phyloP scores from a whole-genome alignment of 1,284 basidiomycete genomes.

The Ustanciosporium gigantosporum region DNA sequence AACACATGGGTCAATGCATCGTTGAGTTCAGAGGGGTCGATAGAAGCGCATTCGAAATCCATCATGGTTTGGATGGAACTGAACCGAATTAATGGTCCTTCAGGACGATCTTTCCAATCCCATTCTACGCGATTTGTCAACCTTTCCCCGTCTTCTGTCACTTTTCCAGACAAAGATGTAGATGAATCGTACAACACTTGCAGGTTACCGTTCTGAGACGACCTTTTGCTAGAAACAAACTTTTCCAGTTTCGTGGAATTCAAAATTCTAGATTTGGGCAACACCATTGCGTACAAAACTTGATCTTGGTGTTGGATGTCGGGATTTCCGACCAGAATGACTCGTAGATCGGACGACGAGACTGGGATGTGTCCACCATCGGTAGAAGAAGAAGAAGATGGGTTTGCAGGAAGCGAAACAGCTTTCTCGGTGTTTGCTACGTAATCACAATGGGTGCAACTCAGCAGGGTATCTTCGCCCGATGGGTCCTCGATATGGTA shows the following conservation, averaged over 20 bases:
- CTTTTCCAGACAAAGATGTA: not conserved
- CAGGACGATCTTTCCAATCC: slow-evolving; percentile 51
- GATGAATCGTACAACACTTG: slow-evolving; percentile 25
- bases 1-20: slow-evolving; percentile 25
- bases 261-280: slow-evolving; percentile 18
- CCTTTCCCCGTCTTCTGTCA: too few species aligned
- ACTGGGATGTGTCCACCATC: slow-evolving; percentile 11
- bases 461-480: slow-evolving; percentile 61
- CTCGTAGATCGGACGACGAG: slow-evolving; percentile 18
- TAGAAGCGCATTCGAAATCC: slow-evolving; percentile 37
- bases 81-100: slow-evolving; percentile 47
- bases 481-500: slow-evolving; percentile 57
- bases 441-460: slow-evolving; percentile 56
- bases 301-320: slow-evolving; percentile 18
- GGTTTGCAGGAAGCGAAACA: slow-evolving; percentile 22
- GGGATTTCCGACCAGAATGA: slow-evolving; percentile 31
- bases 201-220: not conserved
- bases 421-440: slow-evolving; percentile 60
- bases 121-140: too few species aligned
- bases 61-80: slow-evolving; percentile 18
- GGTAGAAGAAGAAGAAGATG: too few species aligned
- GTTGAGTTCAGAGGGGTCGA: slow-evolving; percentile 41
- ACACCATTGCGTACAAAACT: slow-evolving; percentile 42
- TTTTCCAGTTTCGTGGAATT: slow-evolving; percentile 50
- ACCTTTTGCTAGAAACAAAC: slow-evolving; percentile 2